phyloP scores from a whole-genome alignment of 148 eudicot species.

The Polygonum aviculare region DNA sequence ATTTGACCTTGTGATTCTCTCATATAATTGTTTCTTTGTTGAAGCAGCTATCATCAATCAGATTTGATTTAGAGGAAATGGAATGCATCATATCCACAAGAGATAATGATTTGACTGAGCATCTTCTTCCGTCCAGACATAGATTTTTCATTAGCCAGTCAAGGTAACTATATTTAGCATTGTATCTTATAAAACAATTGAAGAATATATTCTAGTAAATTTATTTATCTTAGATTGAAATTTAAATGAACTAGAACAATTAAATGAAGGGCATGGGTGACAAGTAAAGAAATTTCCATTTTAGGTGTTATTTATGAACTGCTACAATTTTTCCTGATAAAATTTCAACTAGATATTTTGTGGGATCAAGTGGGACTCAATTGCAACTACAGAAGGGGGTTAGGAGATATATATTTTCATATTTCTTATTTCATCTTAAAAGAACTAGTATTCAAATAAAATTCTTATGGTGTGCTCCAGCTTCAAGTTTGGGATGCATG shows the following conservation, averaged over 20 bases:
- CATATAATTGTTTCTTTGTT: background rate
- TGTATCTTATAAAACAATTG: background rate
- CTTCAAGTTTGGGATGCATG: too few relatives aligned
- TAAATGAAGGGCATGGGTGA: background rate
- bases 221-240: background rate
- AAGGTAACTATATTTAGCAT: constrained; percentile 38
- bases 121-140: constrained; percentile 79
- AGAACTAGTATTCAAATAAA: background rate
- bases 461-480: background rate
- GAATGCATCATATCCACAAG: constrained; percentile 70
- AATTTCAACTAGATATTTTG: background rate
- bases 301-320: background rate
- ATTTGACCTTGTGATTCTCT: background rate
- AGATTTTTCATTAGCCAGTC: constrained; percentile 75
- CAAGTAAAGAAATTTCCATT: background rate
- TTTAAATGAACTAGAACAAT: background rate
- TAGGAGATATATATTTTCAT: background rate
- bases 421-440: background rate
- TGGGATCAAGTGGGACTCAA: background rate
- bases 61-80: constrained; percentile 88
- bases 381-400: background rate
- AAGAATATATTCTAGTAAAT: background rate
- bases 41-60: constrained; percentile 66
- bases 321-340: background rate
- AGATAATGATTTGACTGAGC: constrained; percentile 87